A percentile compares a stretch with the other conserved stretches of the same genome.
Conservation (phyloP, 1,284 basidiomycete species). For the Moniliophthora roreri region DNA sequence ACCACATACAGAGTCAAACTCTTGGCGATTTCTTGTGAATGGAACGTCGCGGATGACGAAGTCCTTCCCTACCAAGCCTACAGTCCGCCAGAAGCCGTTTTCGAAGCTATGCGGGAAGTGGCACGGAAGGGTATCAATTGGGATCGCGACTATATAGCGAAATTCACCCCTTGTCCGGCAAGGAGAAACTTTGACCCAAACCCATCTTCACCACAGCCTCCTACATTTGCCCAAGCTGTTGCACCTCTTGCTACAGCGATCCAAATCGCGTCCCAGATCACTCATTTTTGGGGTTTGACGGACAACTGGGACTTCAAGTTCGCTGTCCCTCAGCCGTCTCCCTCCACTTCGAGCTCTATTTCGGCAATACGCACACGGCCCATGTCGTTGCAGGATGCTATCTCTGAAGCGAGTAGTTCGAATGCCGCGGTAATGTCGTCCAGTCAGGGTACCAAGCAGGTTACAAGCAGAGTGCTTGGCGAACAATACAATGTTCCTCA, state of each 20-base stretch:
- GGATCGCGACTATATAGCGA: constrained; percentile 34
- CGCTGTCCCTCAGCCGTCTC: constrained; percentile 23
- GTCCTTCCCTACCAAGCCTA: constrained; percentile 74
- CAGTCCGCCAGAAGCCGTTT: constrained; percentile 47
- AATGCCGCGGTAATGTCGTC: constrained; percentile 26
- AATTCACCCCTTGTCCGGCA: constrained; percentile 50
- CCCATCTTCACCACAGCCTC: constrained; percentile 8
- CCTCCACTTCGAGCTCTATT: constrained; percentile 23
- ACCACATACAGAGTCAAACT: constrained; percentile 64
- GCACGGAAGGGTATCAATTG: constrained; percentile 46
- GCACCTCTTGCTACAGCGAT: constrained; percentile 66
- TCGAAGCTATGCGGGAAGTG: constrained; percentile 45
- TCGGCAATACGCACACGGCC: constrained; percentile 21
- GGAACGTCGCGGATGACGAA: constrained; percentile 47
- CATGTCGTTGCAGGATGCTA: constrained; percentile 29
- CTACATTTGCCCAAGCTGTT: constrained; percentile 43
- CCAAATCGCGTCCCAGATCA: constrained; percentile 60
- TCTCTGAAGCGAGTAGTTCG: constrained; percentile 32
- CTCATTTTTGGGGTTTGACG: constrained; percentile 64
- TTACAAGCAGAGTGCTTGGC: constrained; percentile 5
- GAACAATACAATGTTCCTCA: constrained; percentile 20
- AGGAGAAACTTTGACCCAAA: constrained; percentile 4
- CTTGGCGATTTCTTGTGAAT: constrained; percentile 50
- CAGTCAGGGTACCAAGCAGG: neutral
- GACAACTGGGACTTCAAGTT: constrained; percentile 70